Conservation (phyloP, 2,329 filamentous ascomycete genomes). For the Aspergillus jensenii region DNA sequence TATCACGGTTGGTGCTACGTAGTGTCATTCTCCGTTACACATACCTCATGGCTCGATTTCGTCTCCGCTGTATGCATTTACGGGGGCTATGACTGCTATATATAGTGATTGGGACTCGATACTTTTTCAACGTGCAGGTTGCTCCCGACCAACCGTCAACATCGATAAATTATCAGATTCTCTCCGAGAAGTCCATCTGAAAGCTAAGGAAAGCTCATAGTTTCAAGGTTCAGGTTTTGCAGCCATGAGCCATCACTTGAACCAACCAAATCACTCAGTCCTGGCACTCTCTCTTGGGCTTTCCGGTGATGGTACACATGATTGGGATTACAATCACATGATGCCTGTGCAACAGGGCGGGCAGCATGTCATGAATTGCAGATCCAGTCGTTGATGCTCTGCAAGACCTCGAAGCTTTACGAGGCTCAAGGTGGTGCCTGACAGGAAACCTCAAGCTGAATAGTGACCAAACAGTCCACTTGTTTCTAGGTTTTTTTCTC, state of each 20-base stretch:
- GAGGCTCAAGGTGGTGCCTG: background rate
- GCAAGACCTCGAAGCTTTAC: background rate
- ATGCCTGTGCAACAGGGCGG: background rate
- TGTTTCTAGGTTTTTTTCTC: background rate
- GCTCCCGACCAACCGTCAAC: background rate
- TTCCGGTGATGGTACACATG: background rate
- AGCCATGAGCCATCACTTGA: background rate
- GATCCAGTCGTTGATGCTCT: background rate
- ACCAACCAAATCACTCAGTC: background rate
- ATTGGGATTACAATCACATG: background rate
- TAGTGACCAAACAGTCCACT: background rate
- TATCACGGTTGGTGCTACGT: background rate
- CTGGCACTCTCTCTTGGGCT: background rate
- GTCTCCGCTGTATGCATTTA: background rate
- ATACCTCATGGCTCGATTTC: background rate
- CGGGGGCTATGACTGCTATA: background rate
- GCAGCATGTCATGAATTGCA: background rate
- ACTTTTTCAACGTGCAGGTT: background rate
- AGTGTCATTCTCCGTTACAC: background rate
- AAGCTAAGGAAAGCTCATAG: background rate
- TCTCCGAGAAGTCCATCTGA: background rate
- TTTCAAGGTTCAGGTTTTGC: background rate
- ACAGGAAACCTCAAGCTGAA: background rate
- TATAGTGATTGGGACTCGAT: background rate
- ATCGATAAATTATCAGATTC: background rate